Percentiles rank a stretch among this genome's conserved stretches.
Evolutionary conservation across 768 basidiomycete species (phyloP).

Genomic region (Dentipellis sp.): DNA sequence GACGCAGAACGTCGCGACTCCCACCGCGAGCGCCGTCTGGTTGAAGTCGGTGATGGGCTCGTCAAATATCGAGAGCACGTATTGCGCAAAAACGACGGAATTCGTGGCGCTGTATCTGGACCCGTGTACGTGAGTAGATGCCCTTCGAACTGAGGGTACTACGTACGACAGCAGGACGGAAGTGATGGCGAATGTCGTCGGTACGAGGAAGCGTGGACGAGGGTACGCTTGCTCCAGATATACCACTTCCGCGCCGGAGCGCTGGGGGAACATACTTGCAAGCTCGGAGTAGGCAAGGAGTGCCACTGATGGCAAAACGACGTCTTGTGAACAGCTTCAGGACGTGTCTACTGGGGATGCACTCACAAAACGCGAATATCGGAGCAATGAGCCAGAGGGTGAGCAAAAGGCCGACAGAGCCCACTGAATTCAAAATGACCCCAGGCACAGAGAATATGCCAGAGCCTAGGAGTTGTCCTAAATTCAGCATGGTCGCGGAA

Average conservation of each 20-base stretch:
- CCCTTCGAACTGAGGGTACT: neutral
- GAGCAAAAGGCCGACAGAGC: conserved; percentile 19
- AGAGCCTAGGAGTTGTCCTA: conserved; percentile 16
- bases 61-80: conserved; percentile 14
- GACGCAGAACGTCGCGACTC: conserved; percentile 15
- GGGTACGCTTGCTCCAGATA: conserved; percentile 37
- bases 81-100: conserved; percentile 20
- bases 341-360: too few species aligned
- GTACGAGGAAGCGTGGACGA: conserved; percentile 31
- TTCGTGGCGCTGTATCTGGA: conserved; percentile 15
- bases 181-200: conserved; percentile 31
- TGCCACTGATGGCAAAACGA: conserved; percentile 1
- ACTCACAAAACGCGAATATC: conserved; percentile 15
- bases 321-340: too few species aligned
- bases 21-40: conserved; percentile 16
- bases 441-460: conserved; percentile 24
- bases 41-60: conserved; percentile 11
- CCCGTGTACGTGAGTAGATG: neutral
- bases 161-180: conserved; percentile 19
- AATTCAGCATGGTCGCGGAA: conserved; percentile 14
- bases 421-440: conserved; percentile 17
- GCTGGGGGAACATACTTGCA: conserved; percentile 36
- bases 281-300: conserved; percentile 29
- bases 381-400: conserved; percentile 20
- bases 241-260: conserved; percentile 40